Evolutionary conservation across 805 yeast genomes (phyloP).

Genomic region (Wickerhamiella vanderwaltii): DNA sequence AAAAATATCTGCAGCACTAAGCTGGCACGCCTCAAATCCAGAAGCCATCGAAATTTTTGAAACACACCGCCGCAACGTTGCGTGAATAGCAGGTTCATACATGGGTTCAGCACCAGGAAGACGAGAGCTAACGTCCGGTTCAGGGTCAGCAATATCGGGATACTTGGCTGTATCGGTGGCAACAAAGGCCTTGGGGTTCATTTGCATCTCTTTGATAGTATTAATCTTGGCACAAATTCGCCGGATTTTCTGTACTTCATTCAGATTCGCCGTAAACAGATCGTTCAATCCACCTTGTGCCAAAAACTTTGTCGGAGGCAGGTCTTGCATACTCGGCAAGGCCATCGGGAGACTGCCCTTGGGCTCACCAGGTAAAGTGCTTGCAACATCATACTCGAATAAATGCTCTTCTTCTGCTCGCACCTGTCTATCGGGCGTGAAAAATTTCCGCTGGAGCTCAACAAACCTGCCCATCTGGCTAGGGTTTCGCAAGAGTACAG

Average conservation of each 20-base stretch:
- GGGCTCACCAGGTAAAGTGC: slow-evolving; percentile 60
- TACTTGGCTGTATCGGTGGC: slow-evolving; percentile 12
- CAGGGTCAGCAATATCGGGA: slow-evolving; percentile 43
- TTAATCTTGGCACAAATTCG: slow-evolving; percentile 80
- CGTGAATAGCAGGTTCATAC: slow-evolving; percentile 48
- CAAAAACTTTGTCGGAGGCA: slow-evolving; percentile 30
- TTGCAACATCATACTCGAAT: slow-evolving; percentile 72
- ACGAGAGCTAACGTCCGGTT: slow-evolving; percentile 73
- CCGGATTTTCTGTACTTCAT: slow-evolving; percentile 76
- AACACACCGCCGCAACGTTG: slow-evolving; percentile 54
- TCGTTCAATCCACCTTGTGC: slow-evolving; percentile 44
- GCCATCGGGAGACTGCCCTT: slow-evolving; percentile 19
- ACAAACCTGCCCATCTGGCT: slow-evolving; percentile 50
- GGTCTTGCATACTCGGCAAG: slow-evolving; percentile 29
- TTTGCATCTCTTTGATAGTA: slow-evolving; percentile 80
- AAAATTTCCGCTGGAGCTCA: slow-evolving; percentile 19
- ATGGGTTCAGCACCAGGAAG: slow-evolving; percentile 54
- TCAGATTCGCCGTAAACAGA: slow-evolving; percentile 51
- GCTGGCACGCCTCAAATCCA: slow-evolving; percentile 79
- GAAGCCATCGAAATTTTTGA: slow-evolving; percentile 78
- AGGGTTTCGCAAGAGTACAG: slow-evolving; percentile 56
- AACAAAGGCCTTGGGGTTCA: slow-evolving; percentile 27
- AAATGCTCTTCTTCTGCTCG: slow-evolving; percentile 26
- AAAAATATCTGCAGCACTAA: slow-evolving; percentile 61
- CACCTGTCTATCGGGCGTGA: slow-evolving; percentile 17